These are phyloP conservation scores for Pyrus communis DNA, from an alignment of 306 rosid genomes.

Conservation along the genomic window DNA sequence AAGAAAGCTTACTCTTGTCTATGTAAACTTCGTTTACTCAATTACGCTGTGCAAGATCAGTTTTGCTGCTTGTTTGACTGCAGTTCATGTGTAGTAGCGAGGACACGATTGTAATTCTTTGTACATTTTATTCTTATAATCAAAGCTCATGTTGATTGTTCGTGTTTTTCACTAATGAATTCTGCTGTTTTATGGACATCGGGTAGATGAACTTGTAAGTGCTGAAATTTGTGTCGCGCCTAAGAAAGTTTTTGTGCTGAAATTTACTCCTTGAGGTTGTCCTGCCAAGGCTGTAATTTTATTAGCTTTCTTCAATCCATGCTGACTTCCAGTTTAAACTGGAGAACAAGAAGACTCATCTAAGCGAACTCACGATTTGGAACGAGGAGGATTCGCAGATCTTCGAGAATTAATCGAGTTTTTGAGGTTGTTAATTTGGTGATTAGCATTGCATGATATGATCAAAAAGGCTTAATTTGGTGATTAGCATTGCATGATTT, in stretches of 20 bases:
- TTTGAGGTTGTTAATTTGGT: conserved; percentile 32
- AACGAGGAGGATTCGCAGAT: conserved; percentile 11
- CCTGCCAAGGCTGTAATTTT: conserved; percentile 47
- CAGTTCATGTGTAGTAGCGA: background rate
- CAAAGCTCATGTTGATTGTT: background rate
- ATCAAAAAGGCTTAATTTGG: conserved; percentile 19
- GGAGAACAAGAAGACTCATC: conserved; percentile 1
- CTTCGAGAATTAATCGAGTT: conserved; percentile 22
- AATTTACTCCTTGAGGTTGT: conserved; percentile 38
- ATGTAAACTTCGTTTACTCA: background rate
- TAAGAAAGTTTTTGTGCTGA: conserved; percentile 3
- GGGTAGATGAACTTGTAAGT: too few relatives aligned
- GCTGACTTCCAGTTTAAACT: conserved; percentile 12
- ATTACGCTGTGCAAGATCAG: background rate
- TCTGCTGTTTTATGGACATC: too few relatives aligned
- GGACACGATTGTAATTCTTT: background rate
- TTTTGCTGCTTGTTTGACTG: background rate
- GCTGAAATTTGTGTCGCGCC: too few relatives aligned
- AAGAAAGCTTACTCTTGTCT: background rate
- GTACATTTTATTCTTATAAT: conserved; percentile 3
- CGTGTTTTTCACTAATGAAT: too few relatives aligned
- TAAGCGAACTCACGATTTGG: conserved; percentile 9
- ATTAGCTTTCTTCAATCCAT: conserved; percentile 26
- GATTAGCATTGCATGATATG: conserved; percentile 12
- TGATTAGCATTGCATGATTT: conserved; percentile 11